Evolutionary conservation across 2,329 filamentous ascomycete genomes (phyloP).

Genomic region (Hortaea werneckii): DNA sequence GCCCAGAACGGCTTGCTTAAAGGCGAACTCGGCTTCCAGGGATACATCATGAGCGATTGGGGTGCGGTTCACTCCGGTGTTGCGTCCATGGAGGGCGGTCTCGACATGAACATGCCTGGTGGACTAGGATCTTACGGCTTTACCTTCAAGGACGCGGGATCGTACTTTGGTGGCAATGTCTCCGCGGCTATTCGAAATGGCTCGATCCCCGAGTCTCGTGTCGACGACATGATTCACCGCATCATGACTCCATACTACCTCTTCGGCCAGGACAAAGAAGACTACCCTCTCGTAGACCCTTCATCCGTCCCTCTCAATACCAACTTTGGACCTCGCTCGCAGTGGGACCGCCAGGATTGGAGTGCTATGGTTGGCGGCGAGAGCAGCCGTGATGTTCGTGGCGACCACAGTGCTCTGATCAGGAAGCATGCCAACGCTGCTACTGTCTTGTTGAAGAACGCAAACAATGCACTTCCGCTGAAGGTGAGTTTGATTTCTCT

Average conservation of each 20-base stretch:
- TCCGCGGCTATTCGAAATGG: slow-evolving; percentile 44
- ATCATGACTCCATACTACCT: slow-evolving; percentile 45
- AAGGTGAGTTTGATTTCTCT: slow-evolving; percentile 14
- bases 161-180: slow-evolving; percentile 24
- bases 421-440: slow-evolving; percentile 32
- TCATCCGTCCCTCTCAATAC: slow-evolving; percentile 22
- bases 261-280: slow-evolving; percentile 40
- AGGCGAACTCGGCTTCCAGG: slow-evolving; percentile 63
- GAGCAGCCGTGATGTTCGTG: slow-evolving; percentile 24
- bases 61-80: slow-evolving; percentile 31
- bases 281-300: slow-evolving; percentile 22
- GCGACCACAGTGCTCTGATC: slow-evolving; percentile 26
- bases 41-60: slow-evolving; percentile 56
- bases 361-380: no score
- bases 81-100: slow-evolving; percentile 31
- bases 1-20: slow-evolving; percentile 59
- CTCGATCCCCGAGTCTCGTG: slow-evolving; percentile 41
- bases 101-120: slow-evolving; percentile 52
- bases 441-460: slow-evolving; percentile 51
- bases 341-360: no score
- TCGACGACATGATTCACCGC: slow-evolving; percentile 49
- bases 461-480: slow-evolving; percentile 43
- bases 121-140: slow-evolving; percentile 3
- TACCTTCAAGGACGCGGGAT: slow-evolving; percentile 3
- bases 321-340: no score